Evolutionary conservation across 2,329 filamentous ascomycete genomes (phyloP).

Genomic region (Gremmenia infestans): DNA sequence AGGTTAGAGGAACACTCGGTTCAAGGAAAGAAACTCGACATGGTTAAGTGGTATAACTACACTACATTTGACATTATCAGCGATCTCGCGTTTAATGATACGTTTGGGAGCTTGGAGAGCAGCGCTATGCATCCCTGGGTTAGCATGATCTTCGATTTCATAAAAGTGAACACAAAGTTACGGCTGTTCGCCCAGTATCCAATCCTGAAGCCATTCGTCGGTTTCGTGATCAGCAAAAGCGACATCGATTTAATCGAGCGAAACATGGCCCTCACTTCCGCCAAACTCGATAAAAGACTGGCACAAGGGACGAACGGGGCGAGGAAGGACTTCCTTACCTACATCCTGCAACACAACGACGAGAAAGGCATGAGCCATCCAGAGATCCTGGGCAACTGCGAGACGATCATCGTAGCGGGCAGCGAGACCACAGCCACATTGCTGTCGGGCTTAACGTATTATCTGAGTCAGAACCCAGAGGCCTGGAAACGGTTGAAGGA

Average conservation of each 20-base stretch:
- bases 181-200: neutral
- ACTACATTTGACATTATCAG: slow-evolving; percentile 36
- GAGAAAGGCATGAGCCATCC: slow-evolving; percentile 7
- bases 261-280: neutral
- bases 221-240: neutral
- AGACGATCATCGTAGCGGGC: slow-evolving; percentile 19
- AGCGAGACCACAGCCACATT: slow-evolving; percentile 25
- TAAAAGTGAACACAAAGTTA: neutral
- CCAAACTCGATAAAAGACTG: neutral
- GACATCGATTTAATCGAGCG: neutral
- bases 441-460: slow-evolving; percentile 22
- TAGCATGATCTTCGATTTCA: neutral
- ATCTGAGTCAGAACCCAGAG: slow-evolving; percentile 29
- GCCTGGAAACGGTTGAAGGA: slow-evolving; percentile 29
- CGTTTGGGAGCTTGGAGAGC: slow-evolving; percentile 27
- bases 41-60: slow-evolving; percentile 1
- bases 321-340: slow-evolving; percentile 31
- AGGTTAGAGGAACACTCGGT: slow-evolving; percentile 25
- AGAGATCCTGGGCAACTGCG: slow-evolving; percentile 8
- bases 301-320: neutral
- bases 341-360: slow-evolving; percentile 12
- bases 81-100: slow-evolving; percentile 32
- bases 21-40: neutral
- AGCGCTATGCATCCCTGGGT: neutral
- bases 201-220: neutral